Percentiles rank a stretch among this genome's conserved stretches.
phyloP scores from a whole-genome alignment of 2,329 filamentous ascomycete genomes.

The Talaromyces sp. region DNA sequence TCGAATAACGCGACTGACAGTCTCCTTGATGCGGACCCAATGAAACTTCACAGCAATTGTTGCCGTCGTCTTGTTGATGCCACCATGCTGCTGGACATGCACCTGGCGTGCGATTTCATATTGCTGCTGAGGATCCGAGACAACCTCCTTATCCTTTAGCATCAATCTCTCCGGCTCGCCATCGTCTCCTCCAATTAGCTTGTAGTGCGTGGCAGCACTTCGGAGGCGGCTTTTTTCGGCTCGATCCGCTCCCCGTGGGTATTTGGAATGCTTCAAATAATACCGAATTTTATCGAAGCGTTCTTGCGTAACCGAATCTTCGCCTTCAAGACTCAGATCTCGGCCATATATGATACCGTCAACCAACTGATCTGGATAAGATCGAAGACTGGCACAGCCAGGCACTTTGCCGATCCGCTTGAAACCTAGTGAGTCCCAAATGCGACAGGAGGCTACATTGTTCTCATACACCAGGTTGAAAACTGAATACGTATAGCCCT shows the following conservation, averaged over 20 bases:
- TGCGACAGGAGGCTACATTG: slow-evolving; percentile 81
- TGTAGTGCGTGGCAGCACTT: slow-evolving; percentile 92
- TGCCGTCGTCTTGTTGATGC: slow-evolving; percentile 97
- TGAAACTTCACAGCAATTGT: slow-evolving; percentile 91
- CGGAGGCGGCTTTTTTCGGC: slow-evolving; percentile 93
- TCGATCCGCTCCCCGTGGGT: slow-evolving; percentile 86
- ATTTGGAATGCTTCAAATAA: slow-evolving; percentile 91
- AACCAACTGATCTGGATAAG: slow-evolving; percentile 62
- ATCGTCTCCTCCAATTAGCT: slow-evolving; percentile 56
- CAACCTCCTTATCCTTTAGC: slow-evolving; percentile 96
- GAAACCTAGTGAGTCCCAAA: slow-evolving; percentile 90
- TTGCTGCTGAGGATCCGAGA: slow-evolving; percentile 82
- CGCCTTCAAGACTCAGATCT: slow-evolving; percentile 58
- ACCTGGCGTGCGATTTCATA: slow-evolving; percentile 79
- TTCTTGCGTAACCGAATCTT: slow-evolving; percentile 86
- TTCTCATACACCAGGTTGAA: slow-evolving; percentile 95
- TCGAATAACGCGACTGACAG: slow-evolving; percentile 87
- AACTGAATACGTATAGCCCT: slow-evolving; percentile 85
- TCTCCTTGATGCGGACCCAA: slow-evolving; percentile 98
- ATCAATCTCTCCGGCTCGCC: slow-evolving; percentile 68
- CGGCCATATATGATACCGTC: slow-evolving; percentile 75
- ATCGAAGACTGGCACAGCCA: slow-evolving; percentile 64
- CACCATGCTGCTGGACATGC: slow-evolving; percentile 73
- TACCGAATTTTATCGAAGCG: slow-evolving; percentile 98
- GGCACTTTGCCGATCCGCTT: slow-evolving; percentile 84